Evolutionary conservation across 2,329 filamentous ascomycete species (phyloP).

Genomic region (Penicillium sp.): DNA sequence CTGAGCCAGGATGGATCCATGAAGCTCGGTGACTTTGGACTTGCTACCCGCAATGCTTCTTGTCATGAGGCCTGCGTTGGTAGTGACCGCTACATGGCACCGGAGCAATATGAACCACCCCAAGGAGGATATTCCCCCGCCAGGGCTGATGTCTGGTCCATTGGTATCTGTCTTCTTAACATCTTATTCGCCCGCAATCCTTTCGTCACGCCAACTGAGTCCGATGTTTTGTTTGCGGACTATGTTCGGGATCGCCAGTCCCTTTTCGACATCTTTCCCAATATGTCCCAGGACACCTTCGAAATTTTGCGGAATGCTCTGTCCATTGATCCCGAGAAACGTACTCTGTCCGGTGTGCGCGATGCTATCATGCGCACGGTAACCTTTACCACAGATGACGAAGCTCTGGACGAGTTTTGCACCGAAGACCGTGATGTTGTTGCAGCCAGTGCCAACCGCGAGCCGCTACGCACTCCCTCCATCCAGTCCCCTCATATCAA

Average conservation of each 20-base stretch:
- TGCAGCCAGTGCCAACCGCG: conserved; percentile 78
- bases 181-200: conserved; percentile 95
- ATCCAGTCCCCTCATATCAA: conserved; percentile 83
- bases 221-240: conserved; percentile 90
- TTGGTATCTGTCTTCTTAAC: conserved; percentile 94
- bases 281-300: conserved; percentile 97
- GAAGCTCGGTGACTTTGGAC: conserved; percentile 95
- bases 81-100: conserved; percentile 98
- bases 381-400: conserved; percentile 91
- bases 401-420: conserved; percentile 90
- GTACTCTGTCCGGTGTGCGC: conserved; percentile 73
- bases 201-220: conserved; percentile 82
- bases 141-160: conserved; percentile 93
- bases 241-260: conserved; percentile 92
- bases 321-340: conserved; percentile 84
- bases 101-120: conserved; percentile 91
- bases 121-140: conserved; percentile 86
- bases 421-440: conserved; percentile 72
- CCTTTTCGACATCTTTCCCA: conserved; percentile 95
- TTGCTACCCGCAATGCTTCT: conserved; percentile 86
- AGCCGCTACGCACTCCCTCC: conserved; percentile 92
- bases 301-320: conserved; percentile 89
- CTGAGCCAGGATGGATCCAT: conserved; percentile 78
- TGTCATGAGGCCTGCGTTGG: conserved; percentile 90
- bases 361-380: conserved; percentile 74